A percentile compares a stretch with the other conserved stretches of the same genome.
Evolutionary conservation across 2,329 filamentous ascomycete species (phyloP).

Genomic region (Thielaviopsis musarum): DNA sequence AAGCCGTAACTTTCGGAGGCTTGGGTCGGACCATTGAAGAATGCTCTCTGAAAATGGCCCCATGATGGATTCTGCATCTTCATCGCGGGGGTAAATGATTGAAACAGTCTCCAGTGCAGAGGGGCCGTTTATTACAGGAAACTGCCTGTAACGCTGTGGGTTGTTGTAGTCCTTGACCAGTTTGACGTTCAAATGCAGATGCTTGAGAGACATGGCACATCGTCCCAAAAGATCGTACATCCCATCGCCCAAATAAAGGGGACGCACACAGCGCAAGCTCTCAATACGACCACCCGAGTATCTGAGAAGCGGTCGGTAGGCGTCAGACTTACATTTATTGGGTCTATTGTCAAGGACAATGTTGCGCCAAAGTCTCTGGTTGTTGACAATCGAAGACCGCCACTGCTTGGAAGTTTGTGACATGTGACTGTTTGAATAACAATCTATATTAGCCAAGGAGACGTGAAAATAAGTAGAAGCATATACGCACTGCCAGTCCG

Average conservation of each 20-base stretch:
- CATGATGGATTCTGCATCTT: too few species aligned
- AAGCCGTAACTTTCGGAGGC: too few species aligned
- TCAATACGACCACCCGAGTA: neutral
- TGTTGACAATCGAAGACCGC: neutral
- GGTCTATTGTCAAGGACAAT: neutral
- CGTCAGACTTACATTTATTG: neutral
- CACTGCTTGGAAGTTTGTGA: neutral
- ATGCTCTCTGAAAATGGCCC: too few species aligned
- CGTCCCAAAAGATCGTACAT: neutral
- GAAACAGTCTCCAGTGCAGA: neutral
- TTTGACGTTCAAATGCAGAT: neutral
- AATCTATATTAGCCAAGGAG: too few species aligned
- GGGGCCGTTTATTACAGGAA: too few species aligned
- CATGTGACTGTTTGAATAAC: neutral
- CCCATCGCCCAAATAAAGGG: neutral
- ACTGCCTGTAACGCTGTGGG: too few species aligned
- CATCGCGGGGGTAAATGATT: neutral
- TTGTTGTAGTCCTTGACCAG: too few species aligned
- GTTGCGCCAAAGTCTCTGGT: neutral
- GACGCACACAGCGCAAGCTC: neutral
- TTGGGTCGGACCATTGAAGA: too few species aligned
- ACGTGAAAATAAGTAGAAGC: too few species aligned
- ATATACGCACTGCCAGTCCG: slow-evolving; percentile 3
- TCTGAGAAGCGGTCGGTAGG: neutral
- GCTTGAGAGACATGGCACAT: neutral